A percentile compares a stretch with the other conserved stretches of the same genome.
phyloP scores from a whole-genome alignment of 441 rosid species.

The Syzygium malaccense region DNA sequence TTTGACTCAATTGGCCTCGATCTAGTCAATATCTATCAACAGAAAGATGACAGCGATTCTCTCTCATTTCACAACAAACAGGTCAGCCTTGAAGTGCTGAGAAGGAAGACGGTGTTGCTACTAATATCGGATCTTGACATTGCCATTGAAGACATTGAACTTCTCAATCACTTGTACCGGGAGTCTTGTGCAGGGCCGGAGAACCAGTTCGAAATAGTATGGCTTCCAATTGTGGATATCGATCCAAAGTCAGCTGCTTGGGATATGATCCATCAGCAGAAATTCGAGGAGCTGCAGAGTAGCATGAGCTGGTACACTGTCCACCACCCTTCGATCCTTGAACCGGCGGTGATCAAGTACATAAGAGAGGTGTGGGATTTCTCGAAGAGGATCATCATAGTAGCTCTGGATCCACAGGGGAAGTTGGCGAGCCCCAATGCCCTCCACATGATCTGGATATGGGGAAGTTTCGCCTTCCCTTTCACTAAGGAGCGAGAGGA shows the following conservation, averaged over 20 bases:
- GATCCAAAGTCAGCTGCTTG: constrained; percentile 5
- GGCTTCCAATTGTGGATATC: constrained; percentile 26
- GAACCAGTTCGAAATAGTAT: constrained; percentile 10
- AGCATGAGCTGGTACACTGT: constrained; percentile 25
- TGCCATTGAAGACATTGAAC: constrained; percentile 8
- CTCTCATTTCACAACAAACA: neutral
- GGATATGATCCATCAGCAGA: constrained; percentile 8
- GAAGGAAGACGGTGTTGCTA: constrained; percentile 22
- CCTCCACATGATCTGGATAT: constrained; percentile 28
- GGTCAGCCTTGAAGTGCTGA: constrained; percentile 7
- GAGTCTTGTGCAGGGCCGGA: neutral
- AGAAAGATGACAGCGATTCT: neutral
- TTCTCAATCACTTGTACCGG: constrained; percentile 5
- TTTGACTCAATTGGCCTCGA: neutral
- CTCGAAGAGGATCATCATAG: constrained; percentile 13
- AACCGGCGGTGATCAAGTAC: constrained; percentile 19
- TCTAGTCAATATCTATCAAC: neutral
- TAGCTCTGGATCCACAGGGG: constrained; percentile 23
- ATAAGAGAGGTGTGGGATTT: constrained; percentile 23
- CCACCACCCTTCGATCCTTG: constrained; percentile 19
- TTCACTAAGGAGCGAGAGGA: constrained; percentile 21
- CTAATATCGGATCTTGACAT: constrained; percentile 29
- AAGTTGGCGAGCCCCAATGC: constrained; percentile 21
- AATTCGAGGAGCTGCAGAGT: constrained; percentile 5
- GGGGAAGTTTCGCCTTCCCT: constrained; percentile 21